Conservation (phyloP, 1,284 basidiomycete genomes). For the Ustilago sp. region DNA sequence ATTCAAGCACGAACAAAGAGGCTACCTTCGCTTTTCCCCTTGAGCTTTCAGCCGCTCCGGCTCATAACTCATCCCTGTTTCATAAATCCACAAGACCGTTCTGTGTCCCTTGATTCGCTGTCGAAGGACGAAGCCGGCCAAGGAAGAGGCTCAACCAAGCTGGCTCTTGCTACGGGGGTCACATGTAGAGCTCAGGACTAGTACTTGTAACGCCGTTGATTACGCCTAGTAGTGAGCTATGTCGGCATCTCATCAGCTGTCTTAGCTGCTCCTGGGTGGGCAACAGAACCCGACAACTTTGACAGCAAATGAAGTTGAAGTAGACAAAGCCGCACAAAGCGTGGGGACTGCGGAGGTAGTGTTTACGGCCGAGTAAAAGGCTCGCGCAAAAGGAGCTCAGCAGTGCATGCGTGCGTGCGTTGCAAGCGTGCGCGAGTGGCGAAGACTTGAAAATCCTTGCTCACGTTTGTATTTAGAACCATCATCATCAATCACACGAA, state of each 20-base stretch:
- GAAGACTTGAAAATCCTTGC: too few species aligned
- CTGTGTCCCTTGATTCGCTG: not conserved
- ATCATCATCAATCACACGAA: too few species aligned
- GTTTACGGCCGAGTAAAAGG: too few species aligned
- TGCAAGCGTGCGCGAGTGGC: too few species aligned
- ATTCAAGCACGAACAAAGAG: conserved; percentile 1
- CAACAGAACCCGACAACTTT: not conserved
- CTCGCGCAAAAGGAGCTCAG: too few species aligned
- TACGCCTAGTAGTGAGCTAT: not conserved
- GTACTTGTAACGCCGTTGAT: too few species aligned
- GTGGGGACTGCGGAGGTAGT: too few species aligned
- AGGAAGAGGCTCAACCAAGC: not conserved
- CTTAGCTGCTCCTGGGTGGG: not conserved
- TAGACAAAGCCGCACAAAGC: too few species aligned
- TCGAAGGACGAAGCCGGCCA: not conserved
- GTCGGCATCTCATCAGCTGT: not conserved
- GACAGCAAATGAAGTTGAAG: conserved; percentile 2
- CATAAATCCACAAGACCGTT: not conserved
- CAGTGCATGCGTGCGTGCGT: too few species aligned
- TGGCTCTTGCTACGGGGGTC: not conserved
- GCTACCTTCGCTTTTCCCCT: conserved; percentile 16
- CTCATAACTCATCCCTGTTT: not conserved
- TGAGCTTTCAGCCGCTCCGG: conserved; percentile 15
- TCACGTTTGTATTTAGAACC: too few species aligned
- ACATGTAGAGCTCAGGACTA: not conserved